Conservation (phyloP, 192 early-diverging fungal species). For the Entomortierella beljakovae region DNA sequence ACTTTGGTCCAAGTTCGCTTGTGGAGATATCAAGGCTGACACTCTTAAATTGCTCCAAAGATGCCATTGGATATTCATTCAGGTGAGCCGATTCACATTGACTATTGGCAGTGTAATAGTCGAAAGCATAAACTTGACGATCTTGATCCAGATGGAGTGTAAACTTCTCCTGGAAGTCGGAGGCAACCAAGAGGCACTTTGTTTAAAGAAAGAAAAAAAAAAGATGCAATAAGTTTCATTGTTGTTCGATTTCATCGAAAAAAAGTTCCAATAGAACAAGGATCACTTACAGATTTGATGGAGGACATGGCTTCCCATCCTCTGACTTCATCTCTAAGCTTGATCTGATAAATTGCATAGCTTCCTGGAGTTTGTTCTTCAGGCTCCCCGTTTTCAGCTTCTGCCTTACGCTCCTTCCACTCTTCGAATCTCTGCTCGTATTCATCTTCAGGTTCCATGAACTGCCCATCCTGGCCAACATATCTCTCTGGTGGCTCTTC, state of each 20-base stretch:
- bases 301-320: conserved; percentile 49
- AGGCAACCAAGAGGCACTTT: conserved; percentile 42
- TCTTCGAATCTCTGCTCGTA: conserved; percentile 30
- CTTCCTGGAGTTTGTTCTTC: conserved; percentile 25
- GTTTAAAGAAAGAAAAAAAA: neutral
- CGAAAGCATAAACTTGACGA: conserved; percentile 39
- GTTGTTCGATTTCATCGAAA: no score
- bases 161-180: conserved; percentile 40
- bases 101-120: conserved; percentile 31
- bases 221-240: neutral
- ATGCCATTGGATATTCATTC: conserved; percentile 23
- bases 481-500: conserved; percentile 1
- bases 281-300: conserved; percentile 44
- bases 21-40: conserved; percentile 17
- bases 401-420: conserved; percentile 33
- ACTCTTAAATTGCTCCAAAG: conserved; percentile 42
- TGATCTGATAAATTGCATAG: conserved; percentile 47
- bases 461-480: conserved; percentile 12
- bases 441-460: conserved; percentile 43
- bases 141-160: conserved; percentile 39
- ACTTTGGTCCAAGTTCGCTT: conserved; percentile 26
- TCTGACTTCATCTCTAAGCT: conserved; percentile 38
- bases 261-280: neutral
- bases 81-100: conserved; percentile 12
- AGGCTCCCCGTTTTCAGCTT: neutral